These are phyloP conservation scores for Schizosaccharomyces japonicus DNA, from an alignment of 805 yeast genomes.

Conservation along the genomic window DNA sequence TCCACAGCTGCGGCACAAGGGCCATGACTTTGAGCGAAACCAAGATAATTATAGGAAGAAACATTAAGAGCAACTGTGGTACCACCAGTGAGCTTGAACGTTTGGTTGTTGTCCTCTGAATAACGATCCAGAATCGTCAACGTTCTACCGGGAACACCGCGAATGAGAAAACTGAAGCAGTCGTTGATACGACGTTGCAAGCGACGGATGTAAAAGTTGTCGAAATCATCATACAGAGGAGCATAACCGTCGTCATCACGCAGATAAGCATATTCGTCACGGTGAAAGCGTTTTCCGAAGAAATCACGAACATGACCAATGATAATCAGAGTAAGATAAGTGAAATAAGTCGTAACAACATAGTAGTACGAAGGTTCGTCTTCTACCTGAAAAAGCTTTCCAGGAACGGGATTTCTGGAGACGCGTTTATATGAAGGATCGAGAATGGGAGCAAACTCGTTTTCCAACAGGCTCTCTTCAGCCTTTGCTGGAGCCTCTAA, in stretches of 20 bases:
- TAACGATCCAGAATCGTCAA: conserved; percentile 60
- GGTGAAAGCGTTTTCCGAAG: conserved; percentile 51
- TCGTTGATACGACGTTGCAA: conserved; percentile 78
- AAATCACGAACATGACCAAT: conserved; percentile 82
- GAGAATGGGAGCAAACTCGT: conserved; percentile 9
- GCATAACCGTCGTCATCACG: conserved; percentile 73
- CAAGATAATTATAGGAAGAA: conserved; percentile 79
- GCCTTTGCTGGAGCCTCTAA: not conserved
- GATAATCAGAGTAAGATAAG: conserved; percentile 61
- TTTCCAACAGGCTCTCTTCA: not conserved
- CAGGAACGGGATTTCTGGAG: conserved; percentile 9
- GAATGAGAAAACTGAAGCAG: conserved; percentile 87
- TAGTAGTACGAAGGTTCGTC: conserved; percentile 77
- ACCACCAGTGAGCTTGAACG: conserved; percentile 53
- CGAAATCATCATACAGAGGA: conserved; percentile 86
- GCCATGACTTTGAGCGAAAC: conserved; percentile 91
- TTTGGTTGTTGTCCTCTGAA: conserved; percentile 37
- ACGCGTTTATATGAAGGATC: conserved; percentile 9
- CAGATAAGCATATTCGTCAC: conserved; percentile 38
- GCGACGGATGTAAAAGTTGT: conserved; percentile 78
- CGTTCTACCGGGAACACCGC: conserved; percentile 89
- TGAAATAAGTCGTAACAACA: conserved; percentile 58
- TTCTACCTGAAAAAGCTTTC: conserved; percentile 20
- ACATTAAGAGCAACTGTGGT: conserved; percentile 60
- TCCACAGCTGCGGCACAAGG: conserved; percentile 63